A percentile compares a stretch with the other conserved stretches of the same genome.
These are phyloP conservation scores for Pseudogymnoascus sp. DNA, from an alignment of 2,329 filamentous ascomycete genomes.

Conservation along the genomic window DNA sequence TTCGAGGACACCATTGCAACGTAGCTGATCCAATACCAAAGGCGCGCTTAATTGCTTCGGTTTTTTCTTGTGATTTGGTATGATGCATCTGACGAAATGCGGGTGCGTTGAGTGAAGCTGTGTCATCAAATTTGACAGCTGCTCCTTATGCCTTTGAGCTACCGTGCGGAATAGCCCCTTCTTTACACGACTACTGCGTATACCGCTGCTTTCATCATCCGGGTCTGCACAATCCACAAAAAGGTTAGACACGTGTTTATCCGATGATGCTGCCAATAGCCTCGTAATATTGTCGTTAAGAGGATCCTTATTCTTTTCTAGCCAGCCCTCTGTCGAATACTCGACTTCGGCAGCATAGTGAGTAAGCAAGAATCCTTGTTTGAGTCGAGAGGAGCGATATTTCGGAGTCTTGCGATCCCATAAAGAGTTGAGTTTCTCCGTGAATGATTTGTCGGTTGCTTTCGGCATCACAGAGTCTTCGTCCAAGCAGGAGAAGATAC, in stretches of 20 bases:
- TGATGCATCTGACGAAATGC: constrained; percentile 94
- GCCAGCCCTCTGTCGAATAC: constrained; percentile 88
- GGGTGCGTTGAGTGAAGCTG: constrained; percentile 94
- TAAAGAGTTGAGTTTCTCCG: constrained; percentile 90
- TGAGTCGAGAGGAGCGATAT: constrained; percentile 79
- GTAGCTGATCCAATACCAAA: constrained; percentile 92
- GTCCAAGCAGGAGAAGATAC: constrained; percentile 96
- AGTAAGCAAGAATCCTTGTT: constrained; percentile 88
- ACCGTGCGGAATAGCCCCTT: constrained; percentile 96
- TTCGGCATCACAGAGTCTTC: constrained; percentile 99
- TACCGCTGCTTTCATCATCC: constrained; percentile 63
- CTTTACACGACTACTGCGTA: constrained; percentile 74
- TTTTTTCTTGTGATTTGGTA: constrained; percentile 95
- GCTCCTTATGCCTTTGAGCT: constrained; percentile 94
- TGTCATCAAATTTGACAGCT: constrained; percentile 90
- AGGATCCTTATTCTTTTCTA: constrained; percentile 99
- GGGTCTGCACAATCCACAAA: constrained; percentile 82
- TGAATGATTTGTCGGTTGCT: constrained; percentile 93
- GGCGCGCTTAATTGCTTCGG: constrained; percentile 88
- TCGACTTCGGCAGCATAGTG: constrained; percentile 98
- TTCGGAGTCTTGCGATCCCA: constrained; percentile 97
- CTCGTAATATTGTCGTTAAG: constrained; percentile 94
- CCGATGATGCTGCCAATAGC: constrained; percentile 71
- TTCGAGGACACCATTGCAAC: constrained; percentile 98
- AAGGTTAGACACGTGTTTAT: constrained; percentile 74